Conservation (phyloP, 805 yeast genomes). For the Lipomyces mesembrius region DNA sequence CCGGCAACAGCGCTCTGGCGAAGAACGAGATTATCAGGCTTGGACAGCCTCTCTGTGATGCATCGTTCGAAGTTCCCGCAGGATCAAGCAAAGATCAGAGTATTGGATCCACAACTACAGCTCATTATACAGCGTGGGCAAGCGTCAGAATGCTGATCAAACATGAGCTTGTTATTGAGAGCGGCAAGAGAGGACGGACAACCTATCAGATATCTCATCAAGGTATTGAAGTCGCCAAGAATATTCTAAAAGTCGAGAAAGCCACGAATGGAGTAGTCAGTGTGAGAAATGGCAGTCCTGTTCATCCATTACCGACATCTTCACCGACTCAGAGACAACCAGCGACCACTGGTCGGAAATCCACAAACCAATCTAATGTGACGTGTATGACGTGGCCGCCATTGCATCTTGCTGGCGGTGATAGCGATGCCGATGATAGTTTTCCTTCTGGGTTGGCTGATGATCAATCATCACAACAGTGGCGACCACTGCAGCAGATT, state of each 20-base stretch:
- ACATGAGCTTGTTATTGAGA: constrained; percentile 30
- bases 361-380: not conserved
- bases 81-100: constrained; percentile 14
- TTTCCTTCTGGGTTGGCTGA: not conserved
- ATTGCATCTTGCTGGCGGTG: not conserved
- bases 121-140: constrained; percentile 76
- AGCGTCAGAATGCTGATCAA: constrained; percentile 62
- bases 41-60: constrained; percentile 49
- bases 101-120: constrained; percentile 41
- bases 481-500: constrained; percentile 2
- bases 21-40: constrained; percentile 60
- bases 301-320: not conserved
- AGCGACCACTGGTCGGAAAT: not conserved
- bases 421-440: constrained; percentile 3
- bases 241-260: constrained; percentile 47
- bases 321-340: not conserved
- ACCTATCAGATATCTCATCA: constrained; percentile 65
- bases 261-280: not conserved
- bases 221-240: constrained; percentile 62
- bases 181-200: constrained; percentile 49
- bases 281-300: not conserved
- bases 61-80: constrained; percentile 33
- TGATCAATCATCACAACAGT: not conserved
- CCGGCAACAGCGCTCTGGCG: constrained; percentile 59
- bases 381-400: not conserved